Evolutionary conservation across 306 rosid species (phyloP), one percentile per base, ranked within the genome.

Genomic region (Malus fusca): DNA sequence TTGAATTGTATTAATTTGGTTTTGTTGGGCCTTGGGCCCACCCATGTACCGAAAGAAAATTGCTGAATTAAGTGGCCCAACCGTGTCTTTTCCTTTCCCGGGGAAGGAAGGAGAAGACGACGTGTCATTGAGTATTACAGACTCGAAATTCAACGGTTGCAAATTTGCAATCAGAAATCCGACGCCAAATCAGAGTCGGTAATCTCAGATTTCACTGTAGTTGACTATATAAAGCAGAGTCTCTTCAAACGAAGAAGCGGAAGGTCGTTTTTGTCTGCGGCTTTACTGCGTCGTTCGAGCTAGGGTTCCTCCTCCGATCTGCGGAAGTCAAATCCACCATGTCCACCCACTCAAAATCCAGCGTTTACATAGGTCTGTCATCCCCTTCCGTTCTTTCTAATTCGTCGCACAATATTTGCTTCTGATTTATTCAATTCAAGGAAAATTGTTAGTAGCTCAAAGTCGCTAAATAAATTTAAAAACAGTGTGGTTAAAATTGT

Each of bases 301-400:
- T 64, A 28, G 85, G 86, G 79, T 79, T 89, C 78, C 65, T 73
- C 55, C 25, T 69, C 60, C 74, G 74, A 70, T 70, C 74, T 28
- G 22, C 11, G 40, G 35, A 44, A 68, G 2, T 75, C 33, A 21
- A 69, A 19, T 26, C 60, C 63, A 71, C 19, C 22, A 86, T 42
- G 96, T 88, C 92, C 14, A 81, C 80, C n/a, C 84, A 70, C 81
- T 21, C 92, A 3, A 77, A 77, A 62, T 88, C 85, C 82, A 73
- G 85, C 48, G 78, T 90, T 58, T 90, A 90, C 71, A 74, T 90
- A 35, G 96, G 96, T 88, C 43, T 63, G 35, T 48, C 44, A 42
- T 68, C 58, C 35, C 58, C 35, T 31, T 72, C 33, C 30, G 17
- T 65, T 69, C 77, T 11, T 52, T 46, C 66, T 76, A 26, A 33